Evolutionary conservation across 1,139 yeast species (phyloP).

Genomic region (Pneumocystis oryctolagi): DNA sequence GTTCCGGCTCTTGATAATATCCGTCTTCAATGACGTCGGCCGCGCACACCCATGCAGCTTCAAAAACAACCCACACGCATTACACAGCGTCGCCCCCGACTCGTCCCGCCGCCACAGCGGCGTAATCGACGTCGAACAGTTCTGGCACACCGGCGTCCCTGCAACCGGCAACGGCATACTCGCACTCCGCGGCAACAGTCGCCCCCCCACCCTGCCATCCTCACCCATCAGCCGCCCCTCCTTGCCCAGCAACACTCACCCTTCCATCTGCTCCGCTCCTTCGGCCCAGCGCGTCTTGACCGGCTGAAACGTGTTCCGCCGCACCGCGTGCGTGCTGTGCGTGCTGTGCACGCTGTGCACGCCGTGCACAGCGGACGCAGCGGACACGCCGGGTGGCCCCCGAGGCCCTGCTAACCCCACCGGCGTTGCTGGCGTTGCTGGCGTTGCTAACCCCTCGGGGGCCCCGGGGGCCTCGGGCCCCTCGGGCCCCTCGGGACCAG

Average conservation of each 20-base stretch:
- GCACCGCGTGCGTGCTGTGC: not conserved
- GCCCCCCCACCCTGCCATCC: no score
- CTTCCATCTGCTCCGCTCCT: no score
- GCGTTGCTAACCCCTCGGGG: no score
- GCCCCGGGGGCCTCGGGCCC: no score
- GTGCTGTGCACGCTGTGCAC: not conserved
- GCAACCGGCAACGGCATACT: conserved; percentile 1
- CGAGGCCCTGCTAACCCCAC: no score
- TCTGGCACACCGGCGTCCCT: conserved; percentile 39
- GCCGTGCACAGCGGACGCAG: no score
- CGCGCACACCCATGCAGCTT: conserved; percentile 86
- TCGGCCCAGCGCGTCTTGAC: not conserved
- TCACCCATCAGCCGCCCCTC: not conserved
- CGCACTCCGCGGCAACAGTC: conserved; percentile 4
- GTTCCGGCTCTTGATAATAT: conserved; percentile 79
- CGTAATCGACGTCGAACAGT: conserved; percentile 82
- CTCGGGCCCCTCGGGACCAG: no score
- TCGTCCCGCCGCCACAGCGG: conserved; percentile 94
- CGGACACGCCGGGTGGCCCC: no score
- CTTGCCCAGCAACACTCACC: not conserved
- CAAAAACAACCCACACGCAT: conserved; percentile 85
- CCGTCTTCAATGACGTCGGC: conserved; percentile 80
- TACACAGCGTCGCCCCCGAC: conserved; percentile 81
- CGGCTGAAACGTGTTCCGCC: not conserved
- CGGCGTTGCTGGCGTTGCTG: no score